phyloP scores from a whole-genome alignment of 164 flowering plant species.

The Macadamia integrifolia region DNA sequence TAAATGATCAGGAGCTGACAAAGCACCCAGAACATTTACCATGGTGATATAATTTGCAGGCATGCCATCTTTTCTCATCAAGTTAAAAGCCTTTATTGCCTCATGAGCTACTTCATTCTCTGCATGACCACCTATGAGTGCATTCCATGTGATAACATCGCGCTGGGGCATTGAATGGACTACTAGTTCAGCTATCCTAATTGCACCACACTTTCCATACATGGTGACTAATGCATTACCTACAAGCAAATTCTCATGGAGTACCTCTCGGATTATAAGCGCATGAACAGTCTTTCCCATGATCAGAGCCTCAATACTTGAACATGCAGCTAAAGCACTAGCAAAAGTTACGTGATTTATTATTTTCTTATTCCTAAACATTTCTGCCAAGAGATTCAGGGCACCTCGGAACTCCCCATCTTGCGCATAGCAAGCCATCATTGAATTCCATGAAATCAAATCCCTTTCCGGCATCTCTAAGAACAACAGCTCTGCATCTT shows the following conservation, averaged over 20 bases:
- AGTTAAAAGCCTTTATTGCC: conserved; percentile 33
- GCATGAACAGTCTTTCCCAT: conserved; percentile 46
- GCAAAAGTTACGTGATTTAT: conserved; percentile 44
- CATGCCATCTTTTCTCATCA: conserved; percentile 34
- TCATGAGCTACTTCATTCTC: conserved; percentile 14
- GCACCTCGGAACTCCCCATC: conserved; percentile 17
- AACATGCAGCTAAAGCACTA: conserved; percentile 53
- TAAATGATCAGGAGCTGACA: conserved; percentile 26
- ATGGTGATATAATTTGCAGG: conserved; percentile 45
- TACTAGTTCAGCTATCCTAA: conserved; percentile 36
- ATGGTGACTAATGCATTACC: conserved; percentile 56
- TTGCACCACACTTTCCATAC: conserved; percentile 41
- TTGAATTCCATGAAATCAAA: no score
- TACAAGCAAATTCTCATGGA: conserved; percentile 36
- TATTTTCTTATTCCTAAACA: conserved; percentile 18
- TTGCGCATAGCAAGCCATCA: no score
- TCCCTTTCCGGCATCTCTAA: no score
- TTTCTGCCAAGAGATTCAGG: conserved; percentile 26
- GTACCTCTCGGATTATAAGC: conserved; percentile 31
- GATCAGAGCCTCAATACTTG: conserved; percentile 24
- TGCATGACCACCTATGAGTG: no score
- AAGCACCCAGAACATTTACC: conserved; percentile 43
- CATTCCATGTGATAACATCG: no score
- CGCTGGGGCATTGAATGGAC: conserved; percentile 12
- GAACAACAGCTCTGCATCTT: no score